Percentiles rank a stretch among this genome's conserved stretches.
Conservation (phyloP, 768 basidiomycete genomes). For the Auriculariales sp. region DNA sequence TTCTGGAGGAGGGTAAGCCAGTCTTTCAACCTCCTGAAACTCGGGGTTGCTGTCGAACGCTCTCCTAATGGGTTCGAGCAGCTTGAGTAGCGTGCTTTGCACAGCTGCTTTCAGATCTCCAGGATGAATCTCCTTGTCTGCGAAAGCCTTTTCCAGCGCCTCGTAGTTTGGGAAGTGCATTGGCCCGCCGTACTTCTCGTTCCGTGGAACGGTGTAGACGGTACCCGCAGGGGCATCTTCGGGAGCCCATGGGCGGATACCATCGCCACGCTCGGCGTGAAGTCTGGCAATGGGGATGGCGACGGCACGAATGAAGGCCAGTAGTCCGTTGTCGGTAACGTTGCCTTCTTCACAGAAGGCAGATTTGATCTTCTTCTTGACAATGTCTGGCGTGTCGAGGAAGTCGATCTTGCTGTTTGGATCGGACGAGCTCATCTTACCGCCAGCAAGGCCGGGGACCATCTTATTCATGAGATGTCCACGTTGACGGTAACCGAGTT, state of each 20-base stretch:
- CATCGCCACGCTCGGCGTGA: conserved; percentile 44
- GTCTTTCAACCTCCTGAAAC: conserved; percentile 60
- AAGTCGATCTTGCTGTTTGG: conserved; percentile 98
- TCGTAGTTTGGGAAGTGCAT: conserved; percentile 58
- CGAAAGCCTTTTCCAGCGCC: conserved; percentile 61
- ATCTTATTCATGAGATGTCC: conserved; percentile 97
- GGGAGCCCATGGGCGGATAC: conserved; percentile 46
- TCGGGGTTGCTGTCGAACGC: conserved; percentile 64
- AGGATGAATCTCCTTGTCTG: conserved; percentile 66
- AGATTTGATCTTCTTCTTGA: conserved; percentile 78
- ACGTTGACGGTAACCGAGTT: conserved; percentile 83
- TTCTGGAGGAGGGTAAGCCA: conserved; percentile 75
- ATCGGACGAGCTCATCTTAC: conserved; percentile 98
- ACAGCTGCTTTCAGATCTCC: conserved; percentile 78
- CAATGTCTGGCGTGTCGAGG: conserved; percentile 69
- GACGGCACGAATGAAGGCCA: conserved; percentile 77
- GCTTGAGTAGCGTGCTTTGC: conserved; percentile 49
- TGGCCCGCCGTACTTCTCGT: conserved; percentile 60
- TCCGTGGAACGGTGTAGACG: conserved; percentile 64
- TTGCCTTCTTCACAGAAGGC: conserved; percentile 95
- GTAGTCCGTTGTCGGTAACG: conserved; percentile 72
- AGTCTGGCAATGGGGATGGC: conserved; percentile 75
- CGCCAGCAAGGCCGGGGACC: conserved; percentile 88
- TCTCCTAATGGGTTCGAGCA: conserved; percentile 71
- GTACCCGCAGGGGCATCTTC: conserved; percentile 67